Conservation (phyloP, 108 stramenopile genomes). For the Skeletonema tropicum region DNA sequence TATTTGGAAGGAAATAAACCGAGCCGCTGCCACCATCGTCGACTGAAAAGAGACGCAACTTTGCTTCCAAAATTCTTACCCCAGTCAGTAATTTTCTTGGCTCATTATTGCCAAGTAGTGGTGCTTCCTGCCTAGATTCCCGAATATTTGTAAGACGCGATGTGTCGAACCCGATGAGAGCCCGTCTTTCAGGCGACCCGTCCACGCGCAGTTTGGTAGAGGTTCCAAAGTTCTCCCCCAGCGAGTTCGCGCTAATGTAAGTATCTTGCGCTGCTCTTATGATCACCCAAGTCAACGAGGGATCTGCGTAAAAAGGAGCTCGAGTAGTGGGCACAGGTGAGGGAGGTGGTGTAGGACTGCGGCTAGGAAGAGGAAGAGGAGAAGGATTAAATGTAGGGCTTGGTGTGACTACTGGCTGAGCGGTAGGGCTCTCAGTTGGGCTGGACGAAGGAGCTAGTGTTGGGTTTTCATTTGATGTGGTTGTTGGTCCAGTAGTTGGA, state of each 20-base stretch:
- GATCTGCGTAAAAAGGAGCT: background rate
- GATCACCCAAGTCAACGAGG: background rate
- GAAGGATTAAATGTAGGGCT: background rate
- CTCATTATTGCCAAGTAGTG: background rate
- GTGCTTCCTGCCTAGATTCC: background rate
- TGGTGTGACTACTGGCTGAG: background rate
- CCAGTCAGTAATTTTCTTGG: background rate
- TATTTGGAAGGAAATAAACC: conserved; percentile 1
- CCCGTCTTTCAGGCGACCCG: background rate
- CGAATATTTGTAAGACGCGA: background rate
- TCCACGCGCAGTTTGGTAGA: background rate
- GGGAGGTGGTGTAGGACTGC: background rate
- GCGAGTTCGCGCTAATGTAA: background rate
- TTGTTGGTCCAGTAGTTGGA: background rate
- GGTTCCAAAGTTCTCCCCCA: background rate
- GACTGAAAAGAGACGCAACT: background rate
- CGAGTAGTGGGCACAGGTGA: background rate
- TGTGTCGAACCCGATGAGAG: conserved; percentile 5
- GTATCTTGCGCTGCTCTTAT: conserved; percentile 3
- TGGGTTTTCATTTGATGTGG: background rate
- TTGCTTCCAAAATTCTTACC: background rate
- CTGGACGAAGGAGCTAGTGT: background rate
- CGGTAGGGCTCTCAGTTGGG: background rate
- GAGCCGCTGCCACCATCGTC: background rate
- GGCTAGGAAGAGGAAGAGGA: background rate